Evolutionary conservation across 2,329 filamentous ascomycete species (phyloP).

Genomic region (Neocatenulostroma microsporum): DNA sequence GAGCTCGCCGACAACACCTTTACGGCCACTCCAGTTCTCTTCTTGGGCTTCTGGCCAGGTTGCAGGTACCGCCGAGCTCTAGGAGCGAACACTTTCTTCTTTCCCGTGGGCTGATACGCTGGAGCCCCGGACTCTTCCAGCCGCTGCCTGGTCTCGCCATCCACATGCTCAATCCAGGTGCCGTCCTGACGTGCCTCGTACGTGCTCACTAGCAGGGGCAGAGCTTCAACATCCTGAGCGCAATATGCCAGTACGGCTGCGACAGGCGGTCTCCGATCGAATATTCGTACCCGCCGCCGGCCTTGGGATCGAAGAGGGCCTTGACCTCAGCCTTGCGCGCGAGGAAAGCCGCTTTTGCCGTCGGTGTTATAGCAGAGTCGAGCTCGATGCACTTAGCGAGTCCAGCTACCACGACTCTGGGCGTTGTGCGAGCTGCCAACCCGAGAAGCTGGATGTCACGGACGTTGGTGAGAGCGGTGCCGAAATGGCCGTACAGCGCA

Average conservation of each 20-base stretch:
- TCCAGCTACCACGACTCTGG: conserved; percentile 25
- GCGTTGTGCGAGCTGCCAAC: conserved; percentile 29
- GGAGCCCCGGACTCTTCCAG: no score
- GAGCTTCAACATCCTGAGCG: conserved; percentile 42
- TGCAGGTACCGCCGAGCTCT: no score
- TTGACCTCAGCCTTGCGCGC: conserved; percentile 32
- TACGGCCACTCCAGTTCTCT: no score
- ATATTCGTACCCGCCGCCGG: conserved; percentile 43
- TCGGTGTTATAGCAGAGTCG: conserved; percentile 14
- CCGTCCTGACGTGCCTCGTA: no score
- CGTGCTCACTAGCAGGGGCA: no score
- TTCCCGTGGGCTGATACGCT: no score
- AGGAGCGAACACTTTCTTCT: no score
- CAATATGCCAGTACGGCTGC: conserved; percentile 40
- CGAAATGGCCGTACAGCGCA: conserved; percentile 43
- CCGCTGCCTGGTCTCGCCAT: no score
- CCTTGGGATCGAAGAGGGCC: conserved; percentile 35
- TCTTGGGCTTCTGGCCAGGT: no score
- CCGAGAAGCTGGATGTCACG: conserved; percentile 53
- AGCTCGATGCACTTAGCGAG: conserved; percentile 35
- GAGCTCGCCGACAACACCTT: no score
- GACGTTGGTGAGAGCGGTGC: conserved; percentile 38
- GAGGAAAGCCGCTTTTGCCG: conserved; percentile 22
- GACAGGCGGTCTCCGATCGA: conserved; percentile 40
- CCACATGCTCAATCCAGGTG: no score